These are phyloP conservation scores for Botryotinia globosa DNA, from an alignment of 2,329 filamentous ascomycete genomes.

Conservation along the genomic window DNA sequence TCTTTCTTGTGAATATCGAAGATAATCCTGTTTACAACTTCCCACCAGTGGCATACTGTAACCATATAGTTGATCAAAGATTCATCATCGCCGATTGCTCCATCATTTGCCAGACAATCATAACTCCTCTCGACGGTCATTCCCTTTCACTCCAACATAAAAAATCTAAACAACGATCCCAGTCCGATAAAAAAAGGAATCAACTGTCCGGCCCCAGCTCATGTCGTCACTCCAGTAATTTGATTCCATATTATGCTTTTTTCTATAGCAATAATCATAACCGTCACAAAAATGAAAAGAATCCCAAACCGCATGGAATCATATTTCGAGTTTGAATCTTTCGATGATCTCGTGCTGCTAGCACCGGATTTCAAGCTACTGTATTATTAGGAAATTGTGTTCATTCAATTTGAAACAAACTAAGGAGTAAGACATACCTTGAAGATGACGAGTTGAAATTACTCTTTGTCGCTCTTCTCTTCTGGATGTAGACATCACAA, in stretches of 20 bases:
- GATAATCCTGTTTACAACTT: too few relatives aligned
- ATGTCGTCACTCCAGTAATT: not conserved
- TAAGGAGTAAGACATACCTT: not conserved
- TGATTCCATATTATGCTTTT: constrained; percentile 6
- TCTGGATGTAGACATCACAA: not conserved
- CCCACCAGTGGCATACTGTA: not conserved
- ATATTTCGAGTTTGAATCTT: not conserved
- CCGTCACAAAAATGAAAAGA: not conserved
- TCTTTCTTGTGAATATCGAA: too few relatives aligned
- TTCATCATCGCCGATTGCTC: not conserved
- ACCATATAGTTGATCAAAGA: not conserved
- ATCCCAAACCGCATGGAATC: not conserved
- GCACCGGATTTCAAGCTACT: not conserved
- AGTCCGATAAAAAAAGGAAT: not conserved
- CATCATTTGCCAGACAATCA: not conserved
- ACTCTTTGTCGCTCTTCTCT: not conserved
- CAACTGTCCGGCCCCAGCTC: not conserved
- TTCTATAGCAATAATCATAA: not conserved
- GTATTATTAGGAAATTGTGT: not conserved
- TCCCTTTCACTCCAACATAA: not conserved
- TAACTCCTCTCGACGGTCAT: not conserved
- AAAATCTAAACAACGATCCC: not conserved
- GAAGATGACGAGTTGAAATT: not conserved
- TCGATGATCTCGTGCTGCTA: not conserved
- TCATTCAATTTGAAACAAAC: not conserved